Conservation (phyloP, 2,329 filamentous ascomycete genomes). For the Sclerotinia subarctica region DNA sequence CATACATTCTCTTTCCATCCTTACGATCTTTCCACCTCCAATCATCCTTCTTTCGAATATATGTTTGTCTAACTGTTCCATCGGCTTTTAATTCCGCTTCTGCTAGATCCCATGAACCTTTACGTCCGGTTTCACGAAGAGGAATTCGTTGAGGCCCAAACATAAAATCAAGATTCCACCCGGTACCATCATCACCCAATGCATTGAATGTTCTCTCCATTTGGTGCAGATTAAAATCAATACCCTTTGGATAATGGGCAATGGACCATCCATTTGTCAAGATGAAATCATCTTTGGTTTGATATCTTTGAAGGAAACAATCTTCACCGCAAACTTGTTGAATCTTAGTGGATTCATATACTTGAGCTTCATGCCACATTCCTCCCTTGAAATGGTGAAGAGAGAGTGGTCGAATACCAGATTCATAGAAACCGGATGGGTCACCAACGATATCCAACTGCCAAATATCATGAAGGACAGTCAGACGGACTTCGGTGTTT, state of each 20-base stretch:
- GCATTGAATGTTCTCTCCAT: slow-evolving; percentile 36
- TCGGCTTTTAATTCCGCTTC: slow-evolving; percentile 48
- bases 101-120: slow-evolving; percentile 54
- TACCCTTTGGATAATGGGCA: slow-evolving; percentile 35
- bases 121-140: slow-evolving; percentile 48
- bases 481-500: slow-evolving; percentile 36
- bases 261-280: slow-evolving; percentile 37
- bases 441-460: slow-evolving; percentile 37
- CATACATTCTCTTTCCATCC: slow-evolving; percentile 48
- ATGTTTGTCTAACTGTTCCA: slow-evolving; percentile 52
- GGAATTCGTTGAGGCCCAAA: slow-evolving; percentile 50
- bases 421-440: slow-evolving; percentile 37
- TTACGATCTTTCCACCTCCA: slow-evolving; percentile 47
- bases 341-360: slow-evolving; percentile 33
- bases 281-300: slow-evolving; percentile 35
- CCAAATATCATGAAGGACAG: slow-evolving; percentile 34
- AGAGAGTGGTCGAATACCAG: slow-evolving; percentile 33
- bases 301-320: slow-evolving; percentile 37
- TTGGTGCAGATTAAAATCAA: slow-evolving; percentile 36
- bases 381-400: slow-evolving; percentile 45
- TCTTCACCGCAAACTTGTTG: slow-evolving; percentile 37
- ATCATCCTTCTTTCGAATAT: slow-evolving; percentile 52
- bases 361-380: slow-evolving; percentile 47
- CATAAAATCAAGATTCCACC: slow-evolving; percentile 45
- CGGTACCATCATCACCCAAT: slow-evolving; percentile 33